These are phyloP conservation scores for Juncus effusus DNA, from an alignment of 176 grass and related monocot species.

Conservation along the genomic window DNA sequence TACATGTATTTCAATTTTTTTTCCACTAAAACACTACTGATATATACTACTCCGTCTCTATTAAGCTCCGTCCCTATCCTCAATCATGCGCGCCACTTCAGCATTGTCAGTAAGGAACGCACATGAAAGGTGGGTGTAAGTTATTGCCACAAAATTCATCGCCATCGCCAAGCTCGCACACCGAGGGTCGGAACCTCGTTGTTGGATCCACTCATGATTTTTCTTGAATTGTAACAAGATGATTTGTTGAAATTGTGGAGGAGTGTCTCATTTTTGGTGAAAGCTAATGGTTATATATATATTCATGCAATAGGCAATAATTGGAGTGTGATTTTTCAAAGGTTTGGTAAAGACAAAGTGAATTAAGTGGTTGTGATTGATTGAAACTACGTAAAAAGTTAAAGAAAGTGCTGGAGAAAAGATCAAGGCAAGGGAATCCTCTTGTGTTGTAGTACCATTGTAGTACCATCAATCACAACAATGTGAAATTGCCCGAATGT, in stretches of 20 bases:
- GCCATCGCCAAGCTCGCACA: slow-evolving; percentile 23
- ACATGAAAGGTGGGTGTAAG: slow-evolving; percentile 36
- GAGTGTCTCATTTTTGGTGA: not conserved
- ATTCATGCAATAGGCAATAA: slow-evolving; percentile 7
- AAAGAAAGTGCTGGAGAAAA: not conserved
- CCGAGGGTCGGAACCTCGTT: slow-evolving; percentile 53
- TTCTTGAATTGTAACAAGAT: not conserved
- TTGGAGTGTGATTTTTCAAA: not conserved
- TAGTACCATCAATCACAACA: not conserved
- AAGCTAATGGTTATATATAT: slow-evolving; percentile 3
- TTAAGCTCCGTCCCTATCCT: slow-evolving; percentile 78
- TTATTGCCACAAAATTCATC: no score
- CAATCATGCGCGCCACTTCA: slow-evolving; percentile 49
- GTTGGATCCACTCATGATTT: slow-evolving; percentile 24
- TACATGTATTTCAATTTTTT: no score
- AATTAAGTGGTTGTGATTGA: slow-evolving; percentile 25
- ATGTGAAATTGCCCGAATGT: no score
- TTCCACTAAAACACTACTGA: slow-evolving; percentile 47
- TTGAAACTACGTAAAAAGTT: not conserved
- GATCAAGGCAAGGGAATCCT: not conserved
- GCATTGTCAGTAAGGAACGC: slow-evolving; percentile 35
- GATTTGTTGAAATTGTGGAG: not conserved
- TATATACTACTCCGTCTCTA: slow-evolving; percentile 51
- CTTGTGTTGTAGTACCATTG: not conserved
- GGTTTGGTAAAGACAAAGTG: slow-evolving; percentile 10